Evolutionary conservation across 192 early-diverging fungal species (phyloP), one percentile per base, ranked within the genome.

Genomic region (Coemansia sp.): DNA sequence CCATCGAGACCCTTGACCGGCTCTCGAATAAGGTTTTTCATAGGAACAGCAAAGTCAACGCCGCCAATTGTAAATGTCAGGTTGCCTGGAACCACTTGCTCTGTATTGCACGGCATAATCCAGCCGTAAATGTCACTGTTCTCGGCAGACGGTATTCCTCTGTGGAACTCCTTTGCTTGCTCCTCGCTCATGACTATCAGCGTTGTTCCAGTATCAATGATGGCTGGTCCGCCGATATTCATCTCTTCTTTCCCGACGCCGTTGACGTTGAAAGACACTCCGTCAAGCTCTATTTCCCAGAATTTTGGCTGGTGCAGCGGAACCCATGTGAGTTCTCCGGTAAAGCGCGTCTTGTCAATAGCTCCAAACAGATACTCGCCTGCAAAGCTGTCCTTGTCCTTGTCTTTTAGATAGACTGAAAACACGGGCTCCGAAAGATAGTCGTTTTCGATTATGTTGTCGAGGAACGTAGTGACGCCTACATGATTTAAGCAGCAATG

Each of bases 161-260:
- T 47, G 46, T 86, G 85, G 68, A 85, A 82, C 52, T 80, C 80
- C 27, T 71, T 83, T 42, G 87, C 83, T 6, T 83, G 75, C 22
- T 72, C 61, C 1, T 83, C 78, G 29, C 75, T 81, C 61, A 89
- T 78, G 16, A 87, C 74, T 55, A 89, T 72, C 16, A 89, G 65
- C 22, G 85, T 89, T 27, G 86, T 85, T 46, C 87, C 87, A 6
- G 87, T 87, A 59, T 88, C 87, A 25, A 89, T 23, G 49, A 89
- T 87, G 35, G 75, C 74, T 9, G 72, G 71, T 0, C 70, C 80
- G 1, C 51, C 60, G 35, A 81, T 81, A 16, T 81, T 62, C 69
- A 81, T 75, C 16, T 48, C 28, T 58, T 71, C 69, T 22, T 63
- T 67, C 28, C 65, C 70, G 16, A 80, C 39, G 9, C 73, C 73